Evolutionary conservation across 2,329 filamentous ascomycete genomes (phyloP), one percentile per base, ranked within the genome.

Genomic region (Celoporthe dispersa): DNA sequence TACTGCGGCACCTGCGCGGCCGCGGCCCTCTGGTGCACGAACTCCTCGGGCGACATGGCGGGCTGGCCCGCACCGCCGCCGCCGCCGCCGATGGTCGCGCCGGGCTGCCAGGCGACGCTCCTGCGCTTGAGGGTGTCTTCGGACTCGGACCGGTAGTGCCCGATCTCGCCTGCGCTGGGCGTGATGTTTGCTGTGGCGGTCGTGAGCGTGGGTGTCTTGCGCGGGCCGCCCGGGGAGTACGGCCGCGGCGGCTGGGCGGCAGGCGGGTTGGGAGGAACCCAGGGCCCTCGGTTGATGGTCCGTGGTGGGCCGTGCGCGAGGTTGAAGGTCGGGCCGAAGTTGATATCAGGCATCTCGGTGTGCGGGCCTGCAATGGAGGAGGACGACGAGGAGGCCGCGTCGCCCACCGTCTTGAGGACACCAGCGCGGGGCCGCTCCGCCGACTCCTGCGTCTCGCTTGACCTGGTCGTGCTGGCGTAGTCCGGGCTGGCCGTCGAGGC

Each of bases 271-370:
- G 76, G 74, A 65, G 75, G 72, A 12, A 68, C 61, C 70, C 70
- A 72, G 6, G 68, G 70, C 2, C 70, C 70, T 19, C 57, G 65
- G 28, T 61, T 22, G 9, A 41, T 48, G 39, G 60, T 64, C 16
- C 70, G 70, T 22, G 68, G 55, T n/a, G n/a, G n/a, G n/a, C 44
- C 69, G n/a, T 66, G 55, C 6, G 70, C 70, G 33, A 72, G 68
- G 71, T 92, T 91, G 75, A 93, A 82, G 0, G 94, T 97, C 7
- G 91, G 93, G 0, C 95, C 95, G 80, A 98, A 98, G 78, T 98
- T 91, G 72, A 97, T 88, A 5, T 86, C 82, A 0, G 93, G 93
- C 71, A 97, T 89, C 69, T 88, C 85, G 33, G 84, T 19, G 82
- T 77, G 0, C 78, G 65, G 70, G 71, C 57, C 69, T 70, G n/a